Evolutionary conservation across 2,329 filamentous ascomycete species (phyloP).

Genomic region (Clarireedia hainanense): DNA sequence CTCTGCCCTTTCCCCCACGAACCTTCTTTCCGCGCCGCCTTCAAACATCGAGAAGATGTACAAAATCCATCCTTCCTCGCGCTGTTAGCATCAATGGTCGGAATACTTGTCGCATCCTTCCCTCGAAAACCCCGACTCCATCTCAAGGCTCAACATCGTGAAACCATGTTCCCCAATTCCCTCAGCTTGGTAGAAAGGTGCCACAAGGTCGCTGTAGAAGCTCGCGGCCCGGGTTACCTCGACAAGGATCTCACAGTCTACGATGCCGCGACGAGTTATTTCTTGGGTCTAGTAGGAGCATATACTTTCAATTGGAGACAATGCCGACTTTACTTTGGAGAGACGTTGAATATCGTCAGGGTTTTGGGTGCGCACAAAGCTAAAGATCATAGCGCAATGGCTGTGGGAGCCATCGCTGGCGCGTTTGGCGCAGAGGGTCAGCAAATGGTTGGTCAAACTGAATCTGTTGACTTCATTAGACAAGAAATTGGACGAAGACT

Average conservation of each 20-base stretch:
- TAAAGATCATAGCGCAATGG: conserved; percentile 31
- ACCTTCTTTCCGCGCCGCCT: conserved; percentile 64
- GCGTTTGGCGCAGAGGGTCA: conserved; percentile 18
- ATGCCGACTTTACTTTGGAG: conserved; percentile 64
- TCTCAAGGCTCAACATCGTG: conserved; percentile 57
- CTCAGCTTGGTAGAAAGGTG: conserved; percentile 64
- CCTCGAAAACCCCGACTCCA: conserved; percentile 63
- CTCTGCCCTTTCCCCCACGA: conserved; percentile 73
- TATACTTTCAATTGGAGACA: conserved; percentile 62
- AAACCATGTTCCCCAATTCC: conserved; percentile 59
- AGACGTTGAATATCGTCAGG: conserved; percentile 61
- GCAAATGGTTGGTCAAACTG: conserved; percentile 3
- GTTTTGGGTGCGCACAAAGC: conserved; percentile 58
- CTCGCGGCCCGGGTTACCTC: conserved; percentile 52
- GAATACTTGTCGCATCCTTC: conserved; percentile 65
- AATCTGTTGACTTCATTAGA: conserved; percentile 55
- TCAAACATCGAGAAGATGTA: conserved; percentile 58
- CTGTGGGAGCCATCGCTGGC: conserved; percentile 15
- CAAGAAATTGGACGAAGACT: conserved; percentile 69
- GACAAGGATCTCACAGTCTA: conserved; percentile 49
- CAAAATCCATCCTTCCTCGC: conserved; percentile 60
- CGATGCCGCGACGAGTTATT: conserved; percentile 68
- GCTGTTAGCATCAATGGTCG: conserved; percentile 67
- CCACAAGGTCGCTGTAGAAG: conserved; percentile 58
- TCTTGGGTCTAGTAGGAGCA: conserved; percentile 57